phyloP scores from a whole-genome alignment of 768 basidiomycete species.

The Podaxis sp. region DNA sequence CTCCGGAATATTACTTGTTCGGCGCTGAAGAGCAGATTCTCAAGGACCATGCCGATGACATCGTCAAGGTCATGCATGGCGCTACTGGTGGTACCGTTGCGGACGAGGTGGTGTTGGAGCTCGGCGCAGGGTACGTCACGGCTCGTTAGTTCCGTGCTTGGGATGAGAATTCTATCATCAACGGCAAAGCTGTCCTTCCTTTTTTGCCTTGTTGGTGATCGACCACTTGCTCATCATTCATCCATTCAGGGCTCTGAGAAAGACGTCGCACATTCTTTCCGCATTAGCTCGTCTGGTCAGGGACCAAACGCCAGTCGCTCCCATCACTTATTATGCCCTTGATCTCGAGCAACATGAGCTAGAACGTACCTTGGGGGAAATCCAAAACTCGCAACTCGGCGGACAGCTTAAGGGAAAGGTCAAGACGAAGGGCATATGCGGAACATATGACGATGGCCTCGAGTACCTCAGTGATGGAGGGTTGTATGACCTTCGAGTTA shows the following conservation, averaged over 20 bases:
- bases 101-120: slow-evolving; percentile 66
- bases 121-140: slow-evolving; percentile 7
- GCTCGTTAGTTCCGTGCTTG: not conserved
- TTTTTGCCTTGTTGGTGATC: not conserved
- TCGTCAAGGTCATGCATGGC: slow-evolving; percentile 68
- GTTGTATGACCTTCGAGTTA: not conserved
- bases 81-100: slow-evolving; percentile 26
- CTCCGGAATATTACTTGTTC: slow-evolving; percentile 87
- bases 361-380: slow-evolving; percentile 67
- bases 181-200: not conserved
- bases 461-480: slow-evolving; percentile 68
- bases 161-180: not conserved
- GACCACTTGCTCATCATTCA: slow-evolving; percentile 7
- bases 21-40: slow-evolving; percentile 84
- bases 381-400: slow-evolving; percentile 63
- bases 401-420: slow-evolving; percentile 64
- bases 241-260: slow-evolving; percentile 65
- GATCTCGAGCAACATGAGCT: slow-evolving; percentile 90
- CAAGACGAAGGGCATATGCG: slow-evolving; percentile 78
- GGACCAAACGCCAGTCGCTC: slow-evolving; percentile 27
- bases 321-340: slow-evolving; percentile 85
- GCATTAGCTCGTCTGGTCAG: slow-evolving; percentile 59
- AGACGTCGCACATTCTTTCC: slow-evolving; percentile 80
- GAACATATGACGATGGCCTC: slow-evolving; percentile 87
- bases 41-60: slow-evolving; percentile 64